phyloP scores from a whole-genome alignment of 495 filamentous ascomycete genomes.

The Penicillium lividum region DNA sequence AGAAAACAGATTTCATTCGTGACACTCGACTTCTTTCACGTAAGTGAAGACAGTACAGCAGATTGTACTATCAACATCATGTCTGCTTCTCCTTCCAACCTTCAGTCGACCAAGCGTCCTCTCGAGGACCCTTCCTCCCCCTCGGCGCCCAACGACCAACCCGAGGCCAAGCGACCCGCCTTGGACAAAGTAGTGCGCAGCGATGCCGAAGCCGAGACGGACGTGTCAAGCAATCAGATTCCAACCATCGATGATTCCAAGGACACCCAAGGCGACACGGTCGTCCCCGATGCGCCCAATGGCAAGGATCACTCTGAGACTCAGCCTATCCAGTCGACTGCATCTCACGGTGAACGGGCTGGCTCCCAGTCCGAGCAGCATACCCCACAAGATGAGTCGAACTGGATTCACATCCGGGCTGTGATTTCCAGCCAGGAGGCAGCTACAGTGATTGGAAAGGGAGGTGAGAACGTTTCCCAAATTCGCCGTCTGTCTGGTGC shows the following conservation, averaged over 20 bases:
- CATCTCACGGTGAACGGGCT: slow-evolving; percentile 55
- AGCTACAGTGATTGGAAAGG: slow-evolving; percentile 97
- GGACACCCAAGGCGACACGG: slow-evolving; percentile 61
- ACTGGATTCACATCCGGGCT: slow-evolving; percentile 94
- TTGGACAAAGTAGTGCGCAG: slow-evolving; percentile 81
- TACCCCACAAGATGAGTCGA: slow-evolving; percentile 77
- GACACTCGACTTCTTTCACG: slow-evolving; percentile 42
- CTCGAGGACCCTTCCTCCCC: slow-evolving; percentile 96
- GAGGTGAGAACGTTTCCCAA: slow-evolving; percentile 95
- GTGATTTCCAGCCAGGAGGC: slow-evolving; percentile 96
- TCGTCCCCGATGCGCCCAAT: slow-evolving; percentile 72
- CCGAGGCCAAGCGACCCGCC: slow-evolving; percentile 94
- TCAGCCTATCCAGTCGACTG: slow-evolving; percentile 68
- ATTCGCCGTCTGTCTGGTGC: slow-evolving; percentile 89
- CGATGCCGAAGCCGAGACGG: slow-evolving; percentile 52
- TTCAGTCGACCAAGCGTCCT: slow-evolving; percentile 82
- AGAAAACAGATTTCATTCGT: slow-evolving; percentile 47
- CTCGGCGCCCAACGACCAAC: slow-evolving; percentile 85
- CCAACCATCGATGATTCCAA: slow-evolving; percentile 42
- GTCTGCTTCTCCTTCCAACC: slow-evolving; percentile 63
- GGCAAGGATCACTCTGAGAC: slow-evolving; percentile 48
- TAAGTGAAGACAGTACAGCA: slow-evolving; percentile 41
- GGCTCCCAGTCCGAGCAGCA: slow-evolving; percentile 52
- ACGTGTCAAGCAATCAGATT: slow-evolving; percentile 50
- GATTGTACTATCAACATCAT: slow-evolving; percentile 43